A percentile compares a stretch with the other conserved stretches of the same genome.
phyloP scores from a whole-genome alignment of 2,329 filamentous ascomycete species.

The Ophiostoma novo-ulmi region DNA sequence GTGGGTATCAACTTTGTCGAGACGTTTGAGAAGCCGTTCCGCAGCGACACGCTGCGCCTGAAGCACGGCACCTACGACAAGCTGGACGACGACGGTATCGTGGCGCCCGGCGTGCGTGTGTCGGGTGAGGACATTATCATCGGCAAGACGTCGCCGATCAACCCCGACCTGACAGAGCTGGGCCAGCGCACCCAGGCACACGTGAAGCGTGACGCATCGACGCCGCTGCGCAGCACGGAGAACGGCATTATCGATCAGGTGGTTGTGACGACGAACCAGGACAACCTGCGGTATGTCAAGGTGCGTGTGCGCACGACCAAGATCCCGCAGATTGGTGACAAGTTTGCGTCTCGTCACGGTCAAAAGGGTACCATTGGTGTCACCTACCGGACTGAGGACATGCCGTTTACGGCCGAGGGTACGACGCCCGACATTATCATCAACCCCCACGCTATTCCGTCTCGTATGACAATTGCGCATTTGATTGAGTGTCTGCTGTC shows the following conservation, averaged over 20 bases:
- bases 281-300: slow-evolving; percentile 94
- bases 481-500: slow-evolving; percentile 98
- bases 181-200: slow-evolving; percentile 87
- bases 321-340: slow-evolving; percentile 97
- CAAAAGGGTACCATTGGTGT: slow-evolving; percentile 99
- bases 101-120: slow-evolving; percentile 88
- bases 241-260: slow-evolving; percentile 95
- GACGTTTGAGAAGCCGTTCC: slow-evolving; percentile 89
- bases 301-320: slow-evolving; percentile 96
- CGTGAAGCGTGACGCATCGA: slow-evolving; percentile 91
- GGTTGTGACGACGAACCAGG: slow-evolving; percentile 86
- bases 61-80: slow-evolving; percentile 98
- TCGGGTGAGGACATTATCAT: slow-evolving; percentile 99
- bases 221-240: slow-evolving; percentile 88
- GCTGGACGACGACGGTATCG: slow-evolving; percentile 91
- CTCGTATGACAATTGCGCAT: slow-evolving; percentile 99
- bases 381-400: slow-evolving; percentile 94
- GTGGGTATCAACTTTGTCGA: slow-evolving; percentile 91
- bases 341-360: slow-evolving; percentile 97
- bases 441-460: slow-evolving; percentile 98
- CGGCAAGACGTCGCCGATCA: slow-evolving; percentile 93
- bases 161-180: slow-evolving; percentile 85
- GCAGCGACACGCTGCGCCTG: slow-evolving; percentile 79
- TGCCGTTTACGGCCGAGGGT: slow-evolving; percentile 93
- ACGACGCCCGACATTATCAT: slow-evolving; percentile 95